These are phyloP conservation scores for Amauroascus verrucosus DNA, from an alignment of 2,329 filamentous ascomycete genomes.

Conservation along the genomic window DNA sequence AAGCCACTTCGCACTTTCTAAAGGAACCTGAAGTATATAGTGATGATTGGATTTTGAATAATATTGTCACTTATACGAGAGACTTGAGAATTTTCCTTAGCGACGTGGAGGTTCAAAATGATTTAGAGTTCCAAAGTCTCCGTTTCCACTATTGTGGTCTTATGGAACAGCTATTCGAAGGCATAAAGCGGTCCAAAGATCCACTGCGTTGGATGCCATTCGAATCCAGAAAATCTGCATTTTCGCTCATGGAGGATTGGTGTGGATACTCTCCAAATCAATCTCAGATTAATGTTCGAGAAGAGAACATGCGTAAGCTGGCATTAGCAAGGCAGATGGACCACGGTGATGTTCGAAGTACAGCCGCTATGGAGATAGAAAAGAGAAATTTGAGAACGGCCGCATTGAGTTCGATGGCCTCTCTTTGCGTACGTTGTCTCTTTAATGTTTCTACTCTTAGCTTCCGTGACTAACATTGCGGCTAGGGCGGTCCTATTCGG, in stretches of 20 bases:
- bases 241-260: constrained; percentile 98
- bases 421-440: constrained; percentile 65
- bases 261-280: constrained; percentile 94
- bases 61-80: constrained; percentile 79
- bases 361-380: constrained; percentile 90
- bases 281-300: constrained; percentile 64
- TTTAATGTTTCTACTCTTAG: neutral
- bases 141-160: constrained; percentile 89
- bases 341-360: constrained; percentile 61
- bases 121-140: constrained; percentile 87
- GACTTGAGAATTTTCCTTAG: constrained; percentile 90
- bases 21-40: constrained; percentile 66
- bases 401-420: constrained; percentile 89
- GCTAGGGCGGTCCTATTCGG: constrained; percentile 57
- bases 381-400: constrained; percentile 85
- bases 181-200: constrained; percentile 74
- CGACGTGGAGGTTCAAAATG: constrained; percentile 86
- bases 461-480: constrained; percentile 11
- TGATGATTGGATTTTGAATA: constrained; percentile 83
- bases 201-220: constrained; percentile 94
- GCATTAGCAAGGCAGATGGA: constrained; percentile 68
- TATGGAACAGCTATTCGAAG: constrained; percentile 85
- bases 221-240: constrained; percentile 87
- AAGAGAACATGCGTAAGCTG: constrained; percentile 78
- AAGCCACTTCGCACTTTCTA: constrained; percentile 82